These are phyloP conservation scores for Tillandsia leiboldiana DNA, from an alignment of 176 grass and related monocot species.

Conservation along the genomic window DNA sequence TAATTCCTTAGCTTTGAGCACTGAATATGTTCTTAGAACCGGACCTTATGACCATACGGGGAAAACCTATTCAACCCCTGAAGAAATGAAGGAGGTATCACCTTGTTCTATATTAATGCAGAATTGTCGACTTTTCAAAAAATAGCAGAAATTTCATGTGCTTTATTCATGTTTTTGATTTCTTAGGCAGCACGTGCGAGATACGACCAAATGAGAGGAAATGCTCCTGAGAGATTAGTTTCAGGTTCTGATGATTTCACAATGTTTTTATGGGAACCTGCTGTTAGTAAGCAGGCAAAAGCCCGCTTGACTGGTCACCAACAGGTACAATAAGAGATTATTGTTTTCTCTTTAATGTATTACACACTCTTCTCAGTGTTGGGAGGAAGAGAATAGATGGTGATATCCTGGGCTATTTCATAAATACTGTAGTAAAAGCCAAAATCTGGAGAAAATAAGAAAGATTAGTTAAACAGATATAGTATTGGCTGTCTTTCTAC, in stretches of 20 bases:
- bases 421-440: too few species aligned
- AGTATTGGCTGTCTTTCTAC: neutral
- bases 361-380: too few species aligned
- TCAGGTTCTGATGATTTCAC: conserved; percentile 98
- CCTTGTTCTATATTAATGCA: neutral
- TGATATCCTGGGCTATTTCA: too few species aligned
- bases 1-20: conserved; percentile 92
- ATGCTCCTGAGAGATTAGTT: conserved; percentile 82
- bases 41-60: conserved; percentile 86
- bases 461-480: too few species aligned
- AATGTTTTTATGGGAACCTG: conserved; percentile 94
- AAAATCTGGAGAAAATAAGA: too few species aligned
- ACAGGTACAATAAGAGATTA: conserved; percentile 35
- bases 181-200: conserved; percentile 65
- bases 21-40: conserved; percentile 95
- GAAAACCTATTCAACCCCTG: conserved; percentile 71
- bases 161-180: neutral
- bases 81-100: conserved; percentile 82
- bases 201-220: conserved; percentile 83
- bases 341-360: too few species aligned
- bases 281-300: conserved; percentile 59
- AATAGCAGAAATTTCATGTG: neutral
- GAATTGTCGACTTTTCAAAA: neutral
- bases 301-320: conserved; percentile 97
- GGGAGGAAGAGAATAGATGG: too few species aligned